Conservation (phyloP, 495 filamentous ascomycete species). For the Neurospora sublineolata region DNA sequence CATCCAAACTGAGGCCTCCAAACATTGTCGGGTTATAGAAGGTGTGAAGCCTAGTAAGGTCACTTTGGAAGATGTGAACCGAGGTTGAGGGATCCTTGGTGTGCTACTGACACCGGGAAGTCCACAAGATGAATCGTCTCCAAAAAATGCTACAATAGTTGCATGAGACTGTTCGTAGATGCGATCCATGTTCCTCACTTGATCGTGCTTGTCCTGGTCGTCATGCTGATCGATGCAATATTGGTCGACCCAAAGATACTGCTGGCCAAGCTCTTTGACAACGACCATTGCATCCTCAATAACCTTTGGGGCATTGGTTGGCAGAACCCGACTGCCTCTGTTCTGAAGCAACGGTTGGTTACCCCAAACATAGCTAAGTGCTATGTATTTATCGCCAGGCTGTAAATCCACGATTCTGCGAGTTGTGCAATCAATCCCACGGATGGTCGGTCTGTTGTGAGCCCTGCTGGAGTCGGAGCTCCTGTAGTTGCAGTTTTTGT, state of each 20-base stretch:
- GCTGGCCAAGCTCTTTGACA: background rate
- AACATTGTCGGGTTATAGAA: background rate
- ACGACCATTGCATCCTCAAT: conserved; percentile 4
- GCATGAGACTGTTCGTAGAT: background rate
- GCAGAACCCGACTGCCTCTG: background rate
- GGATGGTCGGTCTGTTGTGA: background rate
- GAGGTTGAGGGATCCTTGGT: background rate
- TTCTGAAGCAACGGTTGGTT: background rate
- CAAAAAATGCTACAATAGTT: background rate
- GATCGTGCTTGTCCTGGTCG: background rate
- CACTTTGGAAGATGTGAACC: rapidly evolving
- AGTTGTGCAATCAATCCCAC: background rate
- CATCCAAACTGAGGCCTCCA: background rate
- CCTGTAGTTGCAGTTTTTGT: rapidly evolving
- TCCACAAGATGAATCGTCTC: background rate
- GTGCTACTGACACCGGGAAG: background rate
- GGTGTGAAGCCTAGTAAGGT: background rate
- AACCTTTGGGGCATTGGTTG: background rate
- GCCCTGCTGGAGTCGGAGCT: background rate
- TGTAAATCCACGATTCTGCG: background rate
- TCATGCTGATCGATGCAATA: conserved; percentile 7
- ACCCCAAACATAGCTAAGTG: background rate
- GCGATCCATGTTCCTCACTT: background rate
- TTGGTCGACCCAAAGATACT: conserved; percentile 7
- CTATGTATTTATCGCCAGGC: background rate